phyloP scores from a whole-genome alignment of 495 filamentous ascomycete genomes.

The Talaromyces borbonicus region DNA sequence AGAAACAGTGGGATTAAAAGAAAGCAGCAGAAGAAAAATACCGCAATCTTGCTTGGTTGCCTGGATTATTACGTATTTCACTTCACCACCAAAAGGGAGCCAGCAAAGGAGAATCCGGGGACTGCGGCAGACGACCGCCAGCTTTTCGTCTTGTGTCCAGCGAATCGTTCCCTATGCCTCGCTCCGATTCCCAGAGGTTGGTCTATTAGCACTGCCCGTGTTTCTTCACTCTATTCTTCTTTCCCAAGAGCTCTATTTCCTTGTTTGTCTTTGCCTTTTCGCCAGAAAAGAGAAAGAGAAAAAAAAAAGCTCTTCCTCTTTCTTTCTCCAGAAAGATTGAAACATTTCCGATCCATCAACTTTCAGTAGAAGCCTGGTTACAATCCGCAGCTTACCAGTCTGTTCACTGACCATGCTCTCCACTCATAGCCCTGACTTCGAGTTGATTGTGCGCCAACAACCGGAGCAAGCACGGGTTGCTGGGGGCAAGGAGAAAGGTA shows the following conservation, averaged over 20 bases:
- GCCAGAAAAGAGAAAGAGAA: no score
- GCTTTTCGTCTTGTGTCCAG: not conserved
- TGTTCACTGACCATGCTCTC: conserved; percentile 34
- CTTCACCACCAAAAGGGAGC: not conserved
- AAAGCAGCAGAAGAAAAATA: no score
- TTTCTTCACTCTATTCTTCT: not conserved
- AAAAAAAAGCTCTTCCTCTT: not conserved
- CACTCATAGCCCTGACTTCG: conserved; percentile 44
- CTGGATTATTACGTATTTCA: conserved; percentile 3
- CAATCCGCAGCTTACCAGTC: conserved; percentile 10
- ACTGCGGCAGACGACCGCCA: conserved; percentile 2
- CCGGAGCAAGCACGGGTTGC: conserved; percentile 57
- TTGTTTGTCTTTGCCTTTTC: conserved; percentile 1
- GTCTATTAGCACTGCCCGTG: conserved; percentile 6
- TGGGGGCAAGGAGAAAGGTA: conserved; percentile 65
- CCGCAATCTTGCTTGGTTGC: no score
- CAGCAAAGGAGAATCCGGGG: no score
- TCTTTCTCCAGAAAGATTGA: not conserved
- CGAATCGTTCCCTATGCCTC: conserved; percentile 6
- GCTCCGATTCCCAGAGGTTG: conserved; percentile 10
- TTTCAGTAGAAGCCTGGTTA: conserved; percentile 2
- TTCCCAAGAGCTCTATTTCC: not conserved
- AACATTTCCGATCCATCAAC: not conserved
- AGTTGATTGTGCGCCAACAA: conserved; percentile 57
- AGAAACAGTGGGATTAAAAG: no score